Evolutionary conservation across 2,329 filamentous ascomycete genomes (phyloP).

Genomic region (Aureobasidium sp.): DNA sequence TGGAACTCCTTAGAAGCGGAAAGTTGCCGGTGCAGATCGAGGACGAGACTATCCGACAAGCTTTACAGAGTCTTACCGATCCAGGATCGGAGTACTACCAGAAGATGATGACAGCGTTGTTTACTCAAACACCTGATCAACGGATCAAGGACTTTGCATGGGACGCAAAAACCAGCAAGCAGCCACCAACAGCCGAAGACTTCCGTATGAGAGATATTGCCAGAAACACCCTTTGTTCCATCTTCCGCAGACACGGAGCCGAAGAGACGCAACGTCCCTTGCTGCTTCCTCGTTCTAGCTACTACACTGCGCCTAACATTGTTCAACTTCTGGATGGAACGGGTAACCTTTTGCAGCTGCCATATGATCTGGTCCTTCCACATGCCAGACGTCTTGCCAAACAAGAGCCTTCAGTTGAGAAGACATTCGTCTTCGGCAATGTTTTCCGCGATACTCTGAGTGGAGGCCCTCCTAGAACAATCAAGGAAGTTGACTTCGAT

Average conservation of each 20-base stretch:
- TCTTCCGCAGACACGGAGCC: slow-evolving; percentile 85
- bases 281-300: slow-evolving; percentile 71
- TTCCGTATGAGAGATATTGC: slow-evolving; percentile 40
- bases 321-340: slow-evolving; percentile 73
- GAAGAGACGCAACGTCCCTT: slow-evolving; percentile 67
- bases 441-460: slow-evolving; percentile 74
- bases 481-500: slow-evolving; percentile 92
- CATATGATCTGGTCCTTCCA: slow-evolving; percentile 84
- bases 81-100: slow-evolving; percentile 79
- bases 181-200: slow-evolving; percentile 17
- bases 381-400: slow-evolving; percentile 78
- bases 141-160: slow-evolving; percentile 62
- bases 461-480: slow-evolving; percentile 71
- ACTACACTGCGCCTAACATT: slow-evolving; percentile 61
- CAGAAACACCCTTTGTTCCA: slow-evolving; percentile 61
- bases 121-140: slow-evolving; percentile 60
- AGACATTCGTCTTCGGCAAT: slow-evolving; percentile 77
- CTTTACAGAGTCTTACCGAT: slow-evolving; percentile 71
- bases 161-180: slow-evolving; percentile 32
- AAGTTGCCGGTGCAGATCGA: slow-evolving; percentile 87
- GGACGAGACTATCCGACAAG: slow-evolving; percentile 79
- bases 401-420: slow-evolving; percentile 54
- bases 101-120: slow-evolving; percentile 80
- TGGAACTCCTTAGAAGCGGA: slow-evolving; percentile 73
- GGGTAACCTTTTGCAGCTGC: slow-evolving; percentile 86